Evolutionary conservation across 495 filamentous ascomycete genomes (phyloP).

Genomic region (Xylaria palmicola): DNA sequence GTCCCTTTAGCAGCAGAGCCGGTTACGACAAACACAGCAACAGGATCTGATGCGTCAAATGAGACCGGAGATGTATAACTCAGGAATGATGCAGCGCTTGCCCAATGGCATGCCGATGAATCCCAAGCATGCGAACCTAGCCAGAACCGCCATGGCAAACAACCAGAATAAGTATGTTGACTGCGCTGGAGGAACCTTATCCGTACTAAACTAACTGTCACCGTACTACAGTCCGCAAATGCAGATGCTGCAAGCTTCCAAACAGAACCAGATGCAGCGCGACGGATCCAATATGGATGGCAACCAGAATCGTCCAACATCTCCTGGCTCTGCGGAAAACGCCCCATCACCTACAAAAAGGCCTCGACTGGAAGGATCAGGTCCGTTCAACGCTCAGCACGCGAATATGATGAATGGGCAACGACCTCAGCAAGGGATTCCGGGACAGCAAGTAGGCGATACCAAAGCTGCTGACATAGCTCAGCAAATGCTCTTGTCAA

Average conservation of each 20-base stretch:
- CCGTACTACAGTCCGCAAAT: constrained; percentile 58
- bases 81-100: constrained; percentile 61
- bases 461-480: constrained; percentile 48
- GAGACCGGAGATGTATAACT: constrained; percentile 50
- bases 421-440: constrained; percentile 68
- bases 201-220: constrained; percentile 23
- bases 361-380: constrained; percentile 72
- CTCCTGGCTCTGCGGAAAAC: constrained; percentile 79
- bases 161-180: constrained; percentile 66
- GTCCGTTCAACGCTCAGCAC: constrained; percentile 65
- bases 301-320: constrained; percentile 75
- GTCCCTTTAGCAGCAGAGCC: constrained; percentile 56
- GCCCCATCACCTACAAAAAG: constrained; percentile 91
- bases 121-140: constrained; percentile 53
- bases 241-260: constrained; percentile 64
- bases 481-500: constrained; percentile 61
- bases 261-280: constrained; percentile 73
- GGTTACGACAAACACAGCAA: constrained; percentile 64
- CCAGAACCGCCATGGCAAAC: constrained; percentile 75
- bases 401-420: constrained; percentile 76
- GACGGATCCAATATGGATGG: constrained; percentile 86
- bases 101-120: constrained; percentile 48
- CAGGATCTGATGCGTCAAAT: constrained; percentile 69
- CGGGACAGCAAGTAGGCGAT: constrained; percentile 66
- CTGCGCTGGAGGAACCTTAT: not conserved